Evolutionary conservation across 2,329 filamentous ascomycete genomes (phyloP), one percentile per base, ranked within the genome.

Genomic region (Hysterium pulicare): DNA sequence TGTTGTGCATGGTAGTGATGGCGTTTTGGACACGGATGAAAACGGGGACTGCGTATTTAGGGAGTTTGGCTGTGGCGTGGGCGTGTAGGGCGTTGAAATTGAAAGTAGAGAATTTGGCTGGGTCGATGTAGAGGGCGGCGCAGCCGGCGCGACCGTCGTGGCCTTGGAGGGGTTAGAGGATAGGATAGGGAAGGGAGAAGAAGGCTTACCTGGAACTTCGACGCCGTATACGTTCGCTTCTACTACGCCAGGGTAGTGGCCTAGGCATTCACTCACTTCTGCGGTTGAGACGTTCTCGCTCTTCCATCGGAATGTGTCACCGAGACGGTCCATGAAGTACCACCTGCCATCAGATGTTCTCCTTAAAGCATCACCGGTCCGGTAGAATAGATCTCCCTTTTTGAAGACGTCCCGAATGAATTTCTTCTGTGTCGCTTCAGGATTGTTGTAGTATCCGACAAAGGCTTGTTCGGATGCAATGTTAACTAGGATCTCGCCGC

Each of bases 401-500:
- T 57, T 57, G 48, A 75, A 74, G 4, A 75, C 67, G 46, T 73
- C 63, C 10, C 66, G 65, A 42, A 67, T 68, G 46, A 74, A 73
- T 44, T 69, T 71, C 64, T 82, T 82, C 10, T 72, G 61, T 0
- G 85, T 87, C 0, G 85, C 86, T 28, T 79, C 75, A 0, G 75
- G 71, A 57, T 88, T 83, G 45, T 79, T 77, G 66, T 79, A 84
- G 62, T 90, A 90, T 1, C 86, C 86, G 10, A 78, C 75, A 59
- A 86, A 90, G 6, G 71, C 71, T 9, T 76, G 67, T 33, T 79
- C 75, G 37, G 73, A 68, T 0, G 80, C 75, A 13, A 84, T 72
- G 0, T 73, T 67, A n/a, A 88, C 78, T 21, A 90, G 67, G 11
- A 90, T 85, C 66, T 91, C 86, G n/a, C 86, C 86, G 3, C 86